These are phyloP conservation scores for Botrytis byssoidea DNA, from an alignment of 2,329 filamentous ascomycete species.

Conservation along the genomic window DNA sequence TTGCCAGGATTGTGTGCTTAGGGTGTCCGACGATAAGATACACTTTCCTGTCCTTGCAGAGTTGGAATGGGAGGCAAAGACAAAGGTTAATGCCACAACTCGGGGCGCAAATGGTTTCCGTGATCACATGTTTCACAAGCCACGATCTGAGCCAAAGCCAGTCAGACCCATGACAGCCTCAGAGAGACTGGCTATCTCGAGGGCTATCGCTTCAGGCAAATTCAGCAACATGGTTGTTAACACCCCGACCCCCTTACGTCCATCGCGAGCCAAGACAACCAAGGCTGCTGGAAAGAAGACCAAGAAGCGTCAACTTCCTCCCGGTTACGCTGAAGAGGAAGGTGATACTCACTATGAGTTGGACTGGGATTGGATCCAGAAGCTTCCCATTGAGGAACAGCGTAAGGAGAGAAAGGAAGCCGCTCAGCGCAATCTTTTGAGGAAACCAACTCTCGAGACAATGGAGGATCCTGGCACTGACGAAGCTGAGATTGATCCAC, in stretches of 20 bases:
- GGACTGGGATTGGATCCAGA: not conserved
- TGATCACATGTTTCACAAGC: not conserved
- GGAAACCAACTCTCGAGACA: not conserved
- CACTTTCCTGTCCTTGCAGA: not conserved
- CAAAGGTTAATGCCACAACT: constrained; percentile 7
- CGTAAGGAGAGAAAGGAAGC: constrained; percentile 5
- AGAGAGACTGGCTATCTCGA: not conserved
- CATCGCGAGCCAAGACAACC: not conserved
- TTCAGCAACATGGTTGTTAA: not conserved
- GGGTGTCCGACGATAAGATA: not conserved
- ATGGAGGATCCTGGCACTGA: not conserved
- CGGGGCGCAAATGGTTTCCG: not conserved
- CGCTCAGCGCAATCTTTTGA: not conserved
- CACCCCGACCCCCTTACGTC: not conserved
- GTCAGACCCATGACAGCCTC: not conserved
- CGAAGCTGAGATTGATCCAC: no score
- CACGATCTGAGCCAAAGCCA: not conserved
- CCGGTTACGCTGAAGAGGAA: not conserved
- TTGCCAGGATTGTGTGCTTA: not conserved
- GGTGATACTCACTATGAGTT: not conserved
- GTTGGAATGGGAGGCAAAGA: constrained; percentile 2
- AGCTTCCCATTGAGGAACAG: not conserved
- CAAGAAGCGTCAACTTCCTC: not conserved
- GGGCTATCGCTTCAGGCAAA: not conserved
- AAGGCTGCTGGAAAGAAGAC: not conserved